Evolutionary conservation across 805 yeast genomes (phyloP), one percentile per base, ranked within the genome.

Genomic region (Ogataea thermomethanolica): DNA sequence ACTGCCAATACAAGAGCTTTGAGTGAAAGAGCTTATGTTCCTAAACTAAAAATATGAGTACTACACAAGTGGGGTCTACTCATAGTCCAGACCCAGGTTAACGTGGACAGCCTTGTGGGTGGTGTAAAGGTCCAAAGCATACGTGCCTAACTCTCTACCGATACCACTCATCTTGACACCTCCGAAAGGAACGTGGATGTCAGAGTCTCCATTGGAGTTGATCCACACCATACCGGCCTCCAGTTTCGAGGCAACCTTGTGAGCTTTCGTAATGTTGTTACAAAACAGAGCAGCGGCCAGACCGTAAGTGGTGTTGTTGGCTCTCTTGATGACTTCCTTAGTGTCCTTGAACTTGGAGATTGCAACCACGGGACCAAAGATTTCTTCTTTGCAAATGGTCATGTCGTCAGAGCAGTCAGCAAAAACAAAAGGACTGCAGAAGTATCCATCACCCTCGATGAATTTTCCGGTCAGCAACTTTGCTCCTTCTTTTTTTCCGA

Each of bases 221-320:
- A 78, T 69, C 78, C 79, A 78, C 31, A 77, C 72, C 68, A 71
- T 71, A 65, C 93, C 93, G 28, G 88, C 78, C 54, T 77, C 74
- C 40, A 84, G 59, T 64, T 70, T 74, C 54, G 70, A 70, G 32
- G 90, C 74, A 43, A 81, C 85, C 29, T 66, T 69, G 49, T 79
- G 66, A 24, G 85, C 84, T 49, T 73, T 79, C 59, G 74, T 72
- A 41, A 82, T 58, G 62, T 74, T 73, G 51, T 74, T 69, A 27
- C 87, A 76, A 67, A 83, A 87, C 40, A 84, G 67, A 61, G 88
- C 88, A 46, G 90, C 86, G 59, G 88, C 90, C 58, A 84, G 73
- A 51, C 91, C 93, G 55, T 79, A 84, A 39, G 73, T 74, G 29
- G 87, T 71, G 60, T 73, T 73, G 61, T 84, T 84, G 26, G 90